Conservation (phyloP, 139 green algal species). For the Chlamydomonas sphaeroides region DNA sequence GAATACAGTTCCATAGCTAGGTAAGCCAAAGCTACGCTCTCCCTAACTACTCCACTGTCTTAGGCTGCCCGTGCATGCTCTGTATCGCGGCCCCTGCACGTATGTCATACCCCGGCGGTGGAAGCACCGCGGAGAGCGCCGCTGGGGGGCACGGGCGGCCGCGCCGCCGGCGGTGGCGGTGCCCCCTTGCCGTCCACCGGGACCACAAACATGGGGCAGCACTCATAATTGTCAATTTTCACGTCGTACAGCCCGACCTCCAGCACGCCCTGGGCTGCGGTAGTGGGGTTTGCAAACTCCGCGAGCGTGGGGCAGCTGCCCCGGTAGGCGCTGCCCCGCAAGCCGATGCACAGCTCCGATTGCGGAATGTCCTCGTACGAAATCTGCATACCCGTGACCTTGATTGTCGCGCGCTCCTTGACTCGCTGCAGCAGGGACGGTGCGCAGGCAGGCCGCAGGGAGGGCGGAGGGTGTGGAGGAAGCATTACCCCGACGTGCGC, state of each 20-base stretch:
- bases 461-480: too few relatives aligned
- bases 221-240: slow-evolving; percentile 30
- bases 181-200: neutral
- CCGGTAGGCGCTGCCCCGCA: neutral
- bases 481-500: too few relatives aligned
- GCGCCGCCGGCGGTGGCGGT: neutral
- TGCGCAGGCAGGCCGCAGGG: too few relatives aligned
- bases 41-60: too few relatives aligned
- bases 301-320: slow-evolving; percentile 1
- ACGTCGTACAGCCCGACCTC: slow-evolving; percentile 27
- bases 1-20: too few relatives aligned
- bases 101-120: too few relatives aligned
- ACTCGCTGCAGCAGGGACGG: neutral
- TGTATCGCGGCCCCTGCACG: too few relatives aligned
- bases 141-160: too few relatives aligned
- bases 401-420: neutral
- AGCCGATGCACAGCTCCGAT: slow-evolving; percentile 18
- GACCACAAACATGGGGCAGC: slow-evolving; percentile 36
- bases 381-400: slow-evolving; percentile 31
- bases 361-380: neutral
- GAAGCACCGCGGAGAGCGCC: too few relatives aligned
- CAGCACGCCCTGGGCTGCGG: neutral
- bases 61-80: too few relatives aligned
- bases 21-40: too few relatives aligned
- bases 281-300: slow-evolving; percentile 16